Conservation (phyloP, 306 rosid species). For the Trifolium pratense region DNA sequence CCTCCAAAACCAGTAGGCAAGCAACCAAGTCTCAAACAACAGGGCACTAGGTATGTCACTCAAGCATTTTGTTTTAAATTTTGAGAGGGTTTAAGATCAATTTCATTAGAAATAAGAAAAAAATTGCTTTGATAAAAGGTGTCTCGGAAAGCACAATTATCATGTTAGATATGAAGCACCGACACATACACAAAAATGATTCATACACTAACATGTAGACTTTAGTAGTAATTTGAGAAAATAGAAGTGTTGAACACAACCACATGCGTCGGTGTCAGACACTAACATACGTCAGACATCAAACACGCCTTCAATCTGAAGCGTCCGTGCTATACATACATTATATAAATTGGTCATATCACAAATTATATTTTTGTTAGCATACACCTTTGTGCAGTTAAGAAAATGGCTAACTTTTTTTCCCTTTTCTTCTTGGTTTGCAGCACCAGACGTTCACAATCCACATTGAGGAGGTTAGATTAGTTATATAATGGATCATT, state of each 20-base stretch:
- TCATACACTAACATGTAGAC: not conserved
- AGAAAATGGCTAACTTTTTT: conserved; percentile 38
- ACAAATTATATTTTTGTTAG: not conserved
- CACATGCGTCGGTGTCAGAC: too few relatives aligned
- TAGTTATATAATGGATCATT: not conserved
- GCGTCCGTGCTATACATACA: not conserved
- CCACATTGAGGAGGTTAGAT: conserved; percentile 67
- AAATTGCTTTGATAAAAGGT: too few relatives aligned
- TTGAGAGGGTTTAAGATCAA: too few relatives aligned
- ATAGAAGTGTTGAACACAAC: not conserved
- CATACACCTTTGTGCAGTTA: not conserved
- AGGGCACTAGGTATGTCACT: conserved; percentile 53
- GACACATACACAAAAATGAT: not conserved
- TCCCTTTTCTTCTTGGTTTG: conserved; percentile 39
- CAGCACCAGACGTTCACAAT: conserved; percentile 66
- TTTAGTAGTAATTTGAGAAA: not conserved
- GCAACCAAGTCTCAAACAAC: conserved; percentile 47
- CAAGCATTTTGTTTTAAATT: not conserved
- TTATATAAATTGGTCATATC: not conserved
- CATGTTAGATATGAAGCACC: not conserved
- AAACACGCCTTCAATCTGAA: not conserved
- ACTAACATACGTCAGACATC: not conserved
- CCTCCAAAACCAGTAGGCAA: conserved; percentile 48
- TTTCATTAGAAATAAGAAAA: too few relatives aligned
- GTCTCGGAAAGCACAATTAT: too few relatives aligned